Evolutionary conservation across 371 early-diverging fungal genomes (phyloP).

Genomic region (Dentiscutata heterogama): DNA sequence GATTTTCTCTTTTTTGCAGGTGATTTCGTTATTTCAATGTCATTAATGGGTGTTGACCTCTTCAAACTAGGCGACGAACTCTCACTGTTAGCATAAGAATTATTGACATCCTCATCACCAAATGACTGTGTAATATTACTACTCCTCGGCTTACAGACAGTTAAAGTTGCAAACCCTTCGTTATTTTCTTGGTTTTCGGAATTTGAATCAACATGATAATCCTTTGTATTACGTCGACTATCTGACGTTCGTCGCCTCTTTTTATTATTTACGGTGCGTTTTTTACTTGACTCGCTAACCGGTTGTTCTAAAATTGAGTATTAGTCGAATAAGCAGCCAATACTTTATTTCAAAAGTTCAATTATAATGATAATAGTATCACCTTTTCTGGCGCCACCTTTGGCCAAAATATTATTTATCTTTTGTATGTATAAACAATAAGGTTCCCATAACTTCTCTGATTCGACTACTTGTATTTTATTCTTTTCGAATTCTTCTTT

Average conservation of each 20-base stretch:
- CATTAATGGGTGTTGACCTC: conserved; percentile 18
- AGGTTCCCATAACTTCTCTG: conserved; percentile 38
- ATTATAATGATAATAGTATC: not conserved
- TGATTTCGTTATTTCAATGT: not conserved
- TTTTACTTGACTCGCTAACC: not conserved
- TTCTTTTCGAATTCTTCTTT: conserved; percentile 2
- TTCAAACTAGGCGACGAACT: not conserved
- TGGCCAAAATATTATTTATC: conserved; percentile 12
- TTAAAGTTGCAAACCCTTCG: no score
- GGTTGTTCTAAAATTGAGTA: not conserved
- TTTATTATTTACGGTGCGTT: not conserved
- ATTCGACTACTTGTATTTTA: not conserved
- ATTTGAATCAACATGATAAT: not conserved
- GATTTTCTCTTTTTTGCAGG: conserved; percentile 13
- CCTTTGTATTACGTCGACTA: not conserved
- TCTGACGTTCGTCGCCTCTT: not conserved
- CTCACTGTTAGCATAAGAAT: not conserved
- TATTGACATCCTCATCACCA: no score
- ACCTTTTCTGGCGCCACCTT: conserved; percentile 14
- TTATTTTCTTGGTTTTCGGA: no score
- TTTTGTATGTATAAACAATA: conserved; percentile 36
- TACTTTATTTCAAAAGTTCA: not conserved
- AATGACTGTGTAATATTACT: not conserved
- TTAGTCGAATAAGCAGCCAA: not conserved
- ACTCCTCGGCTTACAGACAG: not conserved